Percentiles rank a stretch among this genome's conserved stretches.
These are phyloP conservation scores for Avena eriantha DNA, from an alignment of 176 grass and related monocot genomes.

Conservation along the genomic window DNA sequence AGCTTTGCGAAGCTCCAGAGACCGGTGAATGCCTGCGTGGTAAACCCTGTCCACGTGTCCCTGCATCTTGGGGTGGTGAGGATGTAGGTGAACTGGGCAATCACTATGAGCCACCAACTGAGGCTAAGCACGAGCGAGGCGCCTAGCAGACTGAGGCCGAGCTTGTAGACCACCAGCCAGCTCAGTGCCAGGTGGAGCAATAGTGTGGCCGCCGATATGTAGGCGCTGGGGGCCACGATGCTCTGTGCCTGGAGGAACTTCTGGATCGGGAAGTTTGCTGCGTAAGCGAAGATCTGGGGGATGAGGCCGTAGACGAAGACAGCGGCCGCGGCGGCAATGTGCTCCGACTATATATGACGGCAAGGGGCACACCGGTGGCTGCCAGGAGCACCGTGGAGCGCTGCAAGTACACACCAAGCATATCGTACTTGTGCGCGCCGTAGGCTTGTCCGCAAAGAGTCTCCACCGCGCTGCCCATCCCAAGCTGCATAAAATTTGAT, in stretches of 20 bases:
- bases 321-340: background rate
- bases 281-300: slow-evolving; percentile 85
- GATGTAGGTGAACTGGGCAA: slow-evolving; percentile 61
- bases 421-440: slow-evolving; percentile 56
- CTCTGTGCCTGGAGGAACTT: slow-evolving; percentile 85
- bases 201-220: slow-evolving; percentile 38
- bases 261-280: slow-evolving; percentile 75
- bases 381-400: slow-evolving; percentile 56
- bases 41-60: slow-evolving; percentile 62
- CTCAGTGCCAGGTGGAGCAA: background rate
- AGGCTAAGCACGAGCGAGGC: slow-evolving; percentile 65
- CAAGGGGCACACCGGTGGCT: slow-evolving; percentile 50
- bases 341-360: slow-evolving; percentile 36
- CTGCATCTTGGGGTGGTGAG: slow-evolving; percentile 43
- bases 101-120: slow-evolving; percentile 58
- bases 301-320: slow-evolving; percentile 53
- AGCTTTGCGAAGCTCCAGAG: background rate
- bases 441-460: slow-evolving; percentile 72
- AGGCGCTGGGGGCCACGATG: slow-evolving; percentile 75
- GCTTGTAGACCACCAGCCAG: slow-evolving; percentile 38
- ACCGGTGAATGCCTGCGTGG: slow-evolving; percentile 46
- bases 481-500: slow-evolving; percentile 36
- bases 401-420: slow-evolving; percentile 69
- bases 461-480: slow-evolving; percentile 78
- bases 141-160: slow-evolving; percentile 54